A percentile compares a stretch with the other conserved stretches of the same genome.
phyloP scores from a whole-genome alignment of 164 flowering plant species.

The Piper longum region DNA sequence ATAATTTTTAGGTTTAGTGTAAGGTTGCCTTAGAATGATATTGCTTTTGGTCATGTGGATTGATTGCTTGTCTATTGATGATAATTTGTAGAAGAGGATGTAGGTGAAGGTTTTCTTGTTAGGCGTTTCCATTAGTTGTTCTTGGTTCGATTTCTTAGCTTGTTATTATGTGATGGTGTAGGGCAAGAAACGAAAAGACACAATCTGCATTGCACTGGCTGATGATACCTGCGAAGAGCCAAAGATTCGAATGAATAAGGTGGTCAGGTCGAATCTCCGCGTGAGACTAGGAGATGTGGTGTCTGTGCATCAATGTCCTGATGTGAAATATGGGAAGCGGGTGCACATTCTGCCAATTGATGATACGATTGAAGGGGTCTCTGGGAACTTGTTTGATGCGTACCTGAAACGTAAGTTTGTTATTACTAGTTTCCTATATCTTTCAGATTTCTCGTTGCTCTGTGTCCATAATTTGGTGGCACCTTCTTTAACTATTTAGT shows the following conservation, averaged over 20 bases:
- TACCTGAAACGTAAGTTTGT: slow-evolving; percentile 62
- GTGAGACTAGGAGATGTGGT: slow-evolving; percentile 84
- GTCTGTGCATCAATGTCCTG: slow-evolving; percentile 78
- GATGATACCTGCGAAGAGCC: slow-evolving; percentile 86
- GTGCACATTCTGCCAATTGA: slow-evolving; percentile 81
- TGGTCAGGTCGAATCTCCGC: slow-evolving; percentile 67
- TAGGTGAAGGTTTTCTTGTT: too few species aligned
- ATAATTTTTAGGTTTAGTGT: too few species aligned
- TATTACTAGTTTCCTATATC: not conserved
- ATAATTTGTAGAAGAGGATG: too few species aligned
- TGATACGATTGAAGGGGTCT: slow-evolving; percentile 77
- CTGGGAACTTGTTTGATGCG: slow-evolving; percentile 79
- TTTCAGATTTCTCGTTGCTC: not conserved
- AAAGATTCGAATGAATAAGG: slow-evolving; percentile 83
- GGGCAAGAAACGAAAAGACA: slow-evolving; percentile 83
- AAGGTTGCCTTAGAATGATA: too few species aligned
- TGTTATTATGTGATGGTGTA: slow-evolving; percentile 5
- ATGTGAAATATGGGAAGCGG: slow-evolving; percentile 76
- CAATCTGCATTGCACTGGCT: slow-evolving; percentile 80
- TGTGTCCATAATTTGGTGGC: not conserved
- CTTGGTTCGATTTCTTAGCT: not conserved
- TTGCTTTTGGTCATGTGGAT: too few species aligned
- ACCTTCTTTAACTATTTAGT: not conserved
- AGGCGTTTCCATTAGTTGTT: too few species aligned
- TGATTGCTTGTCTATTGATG: too few species aligned